A percentile compares a stretch with the other conserved stretches of the same genome.
Evolutionary conservation across 2,329 filamentous ascomycete genomes (phyloP).

Genomic region (Colletotrichum karsti): DNA sequence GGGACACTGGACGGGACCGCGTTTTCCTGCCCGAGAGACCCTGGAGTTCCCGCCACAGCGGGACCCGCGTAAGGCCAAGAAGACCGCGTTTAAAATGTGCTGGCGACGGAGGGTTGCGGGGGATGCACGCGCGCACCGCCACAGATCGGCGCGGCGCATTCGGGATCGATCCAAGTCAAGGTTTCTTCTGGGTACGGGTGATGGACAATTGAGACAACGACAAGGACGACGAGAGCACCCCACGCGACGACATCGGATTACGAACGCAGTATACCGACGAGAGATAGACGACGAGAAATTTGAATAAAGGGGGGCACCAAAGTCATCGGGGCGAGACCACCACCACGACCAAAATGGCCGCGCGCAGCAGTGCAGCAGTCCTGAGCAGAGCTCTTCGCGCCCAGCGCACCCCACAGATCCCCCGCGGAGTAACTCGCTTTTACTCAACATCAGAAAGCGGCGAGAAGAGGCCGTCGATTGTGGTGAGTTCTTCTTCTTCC

Average conservation of each 20-base stretch:
- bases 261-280: no score
- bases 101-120: conserved; percentile 3
- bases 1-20: not conserved
- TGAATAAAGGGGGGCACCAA: no score
- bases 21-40: not conserved
- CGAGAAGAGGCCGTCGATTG: conserved; percentile 23
- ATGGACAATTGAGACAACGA: not conserved
- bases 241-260: not conserved
- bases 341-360: conserved; percentile 6
- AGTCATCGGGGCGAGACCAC: no score
- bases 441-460: conserved; percentile 16
- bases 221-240: not conserved
- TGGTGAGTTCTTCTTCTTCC: no score
- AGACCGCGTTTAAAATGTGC: not conserved
- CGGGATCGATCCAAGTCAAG: no score
- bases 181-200: no score
- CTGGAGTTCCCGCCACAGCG: conserved; percentile 14
- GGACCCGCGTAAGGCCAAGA: conserved; percentile 1
- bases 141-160: conserved; percentile 22
- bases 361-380: conserved; percentile 4
- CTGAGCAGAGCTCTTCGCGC: conserved; percentile 13
- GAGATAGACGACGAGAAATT: no score
- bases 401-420: conserved; percentile 1
- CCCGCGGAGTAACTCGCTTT: not conserved
- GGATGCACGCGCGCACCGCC: conserved; percentile 18